A percentile compares a stretch with the other conserved stretches of the same genome.
Evolutionary conservation across 352 stramenopile genomes (phyloP).

Genomic region (Globisporangium irregulare): DNA sequence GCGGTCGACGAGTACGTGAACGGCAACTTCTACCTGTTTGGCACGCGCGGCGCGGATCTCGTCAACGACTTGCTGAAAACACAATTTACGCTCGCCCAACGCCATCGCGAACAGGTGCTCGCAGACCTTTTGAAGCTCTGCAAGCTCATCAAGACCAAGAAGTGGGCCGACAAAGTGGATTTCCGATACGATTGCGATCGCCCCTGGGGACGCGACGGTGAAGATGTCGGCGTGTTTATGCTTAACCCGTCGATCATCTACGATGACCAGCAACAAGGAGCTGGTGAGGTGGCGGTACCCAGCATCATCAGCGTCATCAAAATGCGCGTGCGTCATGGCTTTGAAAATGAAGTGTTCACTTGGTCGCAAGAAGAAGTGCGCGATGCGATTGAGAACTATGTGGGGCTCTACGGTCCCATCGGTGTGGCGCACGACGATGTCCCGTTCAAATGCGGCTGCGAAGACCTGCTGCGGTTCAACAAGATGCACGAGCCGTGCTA

Average conservation of each 20-base stretch:
- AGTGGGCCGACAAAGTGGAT: slow-evolving; percentile 75
- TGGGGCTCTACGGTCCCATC: slow-evolving; percentile 62
- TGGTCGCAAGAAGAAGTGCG: slow-evolving; percentile 38
- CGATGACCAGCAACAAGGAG: slow-evolving; percentile 27
- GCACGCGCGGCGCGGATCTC: slow-evolving; percentile 49
- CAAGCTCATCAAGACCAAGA: slow-evolving; percentile 51
- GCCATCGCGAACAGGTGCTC: slow-evolving; percentile 47
- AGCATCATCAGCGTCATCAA: slow-evolving; percentile 60
- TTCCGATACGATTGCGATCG: slow-evolving; percentile 62
- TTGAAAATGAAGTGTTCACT: slow-evolving; percentile 57
- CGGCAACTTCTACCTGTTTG: slow-evolving; percentile 60
- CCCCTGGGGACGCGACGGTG: slow-evolving; percentile 57
- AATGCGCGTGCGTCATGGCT: slow-evolving; percentile 63
- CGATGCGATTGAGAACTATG: slow-evolving; percentile 54
- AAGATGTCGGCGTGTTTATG: slow-evolving; percentile 49
- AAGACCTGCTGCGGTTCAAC: slow-evolving; percentile 56
- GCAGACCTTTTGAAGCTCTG: slow-evolving; percentile 52
- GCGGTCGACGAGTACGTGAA: slow-evolving; percentile 66
- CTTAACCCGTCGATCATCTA: slow-evolving; percentile 48
- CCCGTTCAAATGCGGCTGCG: slow-evolving; percentile 73
- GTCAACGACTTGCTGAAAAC: slow-evolving; percentile 47
- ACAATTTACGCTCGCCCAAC: slow-evolving; percentile 54
- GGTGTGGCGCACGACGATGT: slow-evolving; percentile 53
- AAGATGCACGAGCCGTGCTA: slow-evolving; percentile 73
- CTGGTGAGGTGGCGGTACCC: slow-evolving; percentile 32